Evolutionary conservation across 2,329 filamentous ascomycete genomes (phyloP).

Genomic region (Chrysoporthe austroafricana): DNA sequence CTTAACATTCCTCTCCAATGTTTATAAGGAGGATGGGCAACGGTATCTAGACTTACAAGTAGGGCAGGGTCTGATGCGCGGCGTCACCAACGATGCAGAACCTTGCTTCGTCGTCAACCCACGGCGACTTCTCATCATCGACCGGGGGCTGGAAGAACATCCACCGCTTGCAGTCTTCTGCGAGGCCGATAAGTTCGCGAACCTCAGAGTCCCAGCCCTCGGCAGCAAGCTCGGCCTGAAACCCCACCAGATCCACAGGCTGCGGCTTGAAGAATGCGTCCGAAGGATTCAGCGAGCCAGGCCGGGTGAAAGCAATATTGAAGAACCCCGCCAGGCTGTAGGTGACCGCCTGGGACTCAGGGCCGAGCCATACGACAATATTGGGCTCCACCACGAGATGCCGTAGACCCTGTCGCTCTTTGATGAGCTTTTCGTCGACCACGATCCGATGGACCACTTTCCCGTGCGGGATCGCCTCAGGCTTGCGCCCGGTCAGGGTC

Average conservation of each 20-base stretch:
- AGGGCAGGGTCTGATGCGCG: slow-evolving; percentile 30
- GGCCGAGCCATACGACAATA: slow-evolving; percentile 32
- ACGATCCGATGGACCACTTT: slow-evolving; percentile 32
- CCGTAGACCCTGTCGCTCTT: slow-evolving; percentile 23
- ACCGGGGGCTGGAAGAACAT: slow-evolving; percentile 30
- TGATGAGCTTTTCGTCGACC: slow-evolving; percentile 30
- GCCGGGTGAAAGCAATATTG: slow-evolving; percentile 33
- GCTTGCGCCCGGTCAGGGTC: slow-evolving; percentile 28
- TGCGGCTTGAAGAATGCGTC: slow-evolving; percentile 31
- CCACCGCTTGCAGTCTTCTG: slow-evolving; percentile 26
- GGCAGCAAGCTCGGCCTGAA: slow-evolving; percentile 25
- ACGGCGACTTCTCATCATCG: slow-evolving; percentile 28
- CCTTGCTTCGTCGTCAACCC: slow-evolving; percentile 28
- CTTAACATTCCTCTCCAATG: too few relatives aligned
- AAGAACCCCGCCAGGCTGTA: slow-evolving; percentile 30
- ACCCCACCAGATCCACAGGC: slow-evolving; percentile 27
- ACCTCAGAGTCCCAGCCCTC: slow-evolving; percentile 30
- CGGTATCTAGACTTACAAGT: slow-evolving; percentile 29
- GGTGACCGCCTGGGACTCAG: slow-evolving; percentile 31
- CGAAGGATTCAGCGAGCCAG: slow-evolving; percentile 29
- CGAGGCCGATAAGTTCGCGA: slow-evolving; percentile 30
- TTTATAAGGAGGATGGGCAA: neutral
- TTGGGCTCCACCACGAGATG: slow-evolving; percentile 30
- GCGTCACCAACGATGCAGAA: slow-evolving; percentile 33
- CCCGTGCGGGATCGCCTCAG: slow-evolving; percentile 30